Base-by-base conservation (phyloP, 805 yeast species). In the Candida railenensis region DNA sequence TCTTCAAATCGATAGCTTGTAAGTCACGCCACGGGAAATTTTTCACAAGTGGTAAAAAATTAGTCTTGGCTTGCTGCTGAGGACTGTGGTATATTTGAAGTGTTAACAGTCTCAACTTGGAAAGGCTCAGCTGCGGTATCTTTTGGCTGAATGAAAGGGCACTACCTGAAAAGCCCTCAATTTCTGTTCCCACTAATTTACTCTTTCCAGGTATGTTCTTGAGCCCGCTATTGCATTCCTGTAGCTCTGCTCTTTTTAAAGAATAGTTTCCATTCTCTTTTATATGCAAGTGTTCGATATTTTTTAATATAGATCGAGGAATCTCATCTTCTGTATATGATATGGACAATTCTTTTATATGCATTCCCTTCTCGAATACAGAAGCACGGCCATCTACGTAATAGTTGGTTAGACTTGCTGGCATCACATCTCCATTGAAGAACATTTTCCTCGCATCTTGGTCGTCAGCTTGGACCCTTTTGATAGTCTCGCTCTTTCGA, bases 1-100 rank as follows among this genome's bases (percentile, higher is more conserved):
- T 55, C 4, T 67, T 66, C 16, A 85, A 49, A 52, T 83, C 85
- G 39, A 85, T 57, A 33, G 67, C 68, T 40, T 63, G 57, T 4
- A 68, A 47, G n/a, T 28, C 34, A 3, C 22, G 22, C 56, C 67
- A 56, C 32, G 56, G 43, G 21, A 67, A 44, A 7, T 25, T 25
- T 11, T 25, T 5, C 5, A 25, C 30, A 11, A 25, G 30, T 25
- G 30, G 30, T 5, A 25, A 11, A 25, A 25, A 25, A 25, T 25
- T 11, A 7, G 11, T 11, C 11, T 25, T 11, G 30, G 30, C 30
- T 7, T 25, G 9, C 9, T 25, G 30, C 9, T 25, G 30, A 5
- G 11, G 30, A 25, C 30, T 25, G 11, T 25, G 30, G 30, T 25
- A 25, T 25, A 11, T 11, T 25, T 25, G 30, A 25, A 25, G 9